A percentile compares a stretch with the other conserved stretches of the same genome.
phyloP scores from a whole-genome alignment of 2,329 filamentous ascomycete genomes.

The Calonectria naviculata region DNA sequence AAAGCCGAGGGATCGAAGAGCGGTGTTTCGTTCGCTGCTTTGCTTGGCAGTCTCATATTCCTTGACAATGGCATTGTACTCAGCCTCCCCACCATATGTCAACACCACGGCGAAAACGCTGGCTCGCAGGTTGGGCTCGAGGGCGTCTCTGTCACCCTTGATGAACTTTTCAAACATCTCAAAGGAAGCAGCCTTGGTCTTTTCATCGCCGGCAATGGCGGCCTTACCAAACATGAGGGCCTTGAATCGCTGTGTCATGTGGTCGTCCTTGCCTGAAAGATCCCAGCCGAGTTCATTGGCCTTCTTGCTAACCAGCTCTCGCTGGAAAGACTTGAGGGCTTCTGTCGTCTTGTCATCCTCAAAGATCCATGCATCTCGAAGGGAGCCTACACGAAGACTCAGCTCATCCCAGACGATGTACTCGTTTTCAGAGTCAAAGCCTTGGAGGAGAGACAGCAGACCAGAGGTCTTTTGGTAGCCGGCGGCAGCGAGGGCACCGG shows the following conservation, averaged over 20 bases:
- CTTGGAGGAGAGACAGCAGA: slow-evolving; percentile 84
- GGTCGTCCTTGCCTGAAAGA: slow-evolving; percentile 86
- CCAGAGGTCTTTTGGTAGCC: slow-evolving; percentile 96
- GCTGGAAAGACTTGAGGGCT: slow-evolving; percentile 85
- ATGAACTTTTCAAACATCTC: slow-evolving; percentile 92
- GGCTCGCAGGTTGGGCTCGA: slow-evolving; percentile 91
- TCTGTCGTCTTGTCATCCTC: slow-evolving; percentile 80
- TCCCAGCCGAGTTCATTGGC: slow-evolving; percentile 90
- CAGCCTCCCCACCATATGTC: slow-evolving; percentile 80
- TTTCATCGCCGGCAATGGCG: slow-evolving; percentile 82
- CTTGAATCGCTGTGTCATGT: slow-evolving; percentile 96
- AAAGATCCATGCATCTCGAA: slow-evolving; percentile 84
- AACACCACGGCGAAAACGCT: slow-evolving; percentile 89
- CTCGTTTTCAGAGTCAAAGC: slow-evolving; percentile 84
- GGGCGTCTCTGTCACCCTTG: slow-evolving; percentile 80
- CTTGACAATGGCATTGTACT: slow-evolving; percentile 42
- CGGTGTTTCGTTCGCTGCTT: slow-evolving; percentile 90
- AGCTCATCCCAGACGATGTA: slow-evolving; percentile 98
- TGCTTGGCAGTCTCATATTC: slow-evolving; percentile 64
- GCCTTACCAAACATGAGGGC: slow-evolving; percentile 87
- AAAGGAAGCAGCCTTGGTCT: slow-evolving; percentile 82
- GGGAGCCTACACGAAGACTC: slow-evolving; percentile 78
- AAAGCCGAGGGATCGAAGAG: slow-evolving; percentile 84
- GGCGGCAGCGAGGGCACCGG: slow-evolving; percentile 87
- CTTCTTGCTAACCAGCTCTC: slow-evolving; percentile 80